Percentiles rank a stretch among this genome's conserved stretches.
These are phyloP conservation scores for Strigomonas oncopelti DNA, from an alignment of 208 protist species.

Conservation along the genomic window DNA sequence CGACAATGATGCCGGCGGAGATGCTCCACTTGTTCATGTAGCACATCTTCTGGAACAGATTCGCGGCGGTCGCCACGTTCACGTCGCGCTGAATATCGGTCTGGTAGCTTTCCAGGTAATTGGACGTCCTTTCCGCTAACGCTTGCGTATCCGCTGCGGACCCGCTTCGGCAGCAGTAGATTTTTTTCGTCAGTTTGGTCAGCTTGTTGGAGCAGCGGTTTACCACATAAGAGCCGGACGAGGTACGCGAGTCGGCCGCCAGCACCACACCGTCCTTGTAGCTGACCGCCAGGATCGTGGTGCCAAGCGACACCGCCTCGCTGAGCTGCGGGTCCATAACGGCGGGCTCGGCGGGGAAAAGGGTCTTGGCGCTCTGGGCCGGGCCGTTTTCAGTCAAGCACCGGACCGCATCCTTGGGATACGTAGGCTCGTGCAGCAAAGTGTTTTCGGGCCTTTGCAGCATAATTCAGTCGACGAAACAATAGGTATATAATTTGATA, in stretches of 20 bases:
- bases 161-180: conserved; percentile 98
- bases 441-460: conserved; percentile 64
- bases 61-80: conserved; percentile 93
- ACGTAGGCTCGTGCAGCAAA: conserved; percentile 75
- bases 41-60: conserved; percentile 94
- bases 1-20: conserved; percentile 96
- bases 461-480: conserved; percentile 28
- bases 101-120: conserved; percentile 91
- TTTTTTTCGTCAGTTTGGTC: conserved; percentile 94
- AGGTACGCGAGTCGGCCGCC: conserved; percentile 97
- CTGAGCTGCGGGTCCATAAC: conserved; percentile 81
- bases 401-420: conserved; percentile 39
- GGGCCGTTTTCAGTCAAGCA: conserved; percentile 64
- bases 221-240: conserved; percentile 95
- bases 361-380: conserved; percentile 46
- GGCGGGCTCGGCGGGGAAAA: conserved; percentile 71
- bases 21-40: conserved; percentile 97
- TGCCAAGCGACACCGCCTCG: conserved; percentile 89
- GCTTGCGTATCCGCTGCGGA: conserved; percentile 98
- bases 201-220: conserved; percentile 98
- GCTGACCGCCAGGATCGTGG: conserved; percentile 97
- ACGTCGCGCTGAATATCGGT: conserved; percentile 87
- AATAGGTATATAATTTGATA: neutral
- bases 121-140: conserved; percentile 89
- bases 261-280: conserved; percentile 96